Base-by-base conservation (phyloP, 208 protist species). In the Leishmania tarentolae region DNA sequence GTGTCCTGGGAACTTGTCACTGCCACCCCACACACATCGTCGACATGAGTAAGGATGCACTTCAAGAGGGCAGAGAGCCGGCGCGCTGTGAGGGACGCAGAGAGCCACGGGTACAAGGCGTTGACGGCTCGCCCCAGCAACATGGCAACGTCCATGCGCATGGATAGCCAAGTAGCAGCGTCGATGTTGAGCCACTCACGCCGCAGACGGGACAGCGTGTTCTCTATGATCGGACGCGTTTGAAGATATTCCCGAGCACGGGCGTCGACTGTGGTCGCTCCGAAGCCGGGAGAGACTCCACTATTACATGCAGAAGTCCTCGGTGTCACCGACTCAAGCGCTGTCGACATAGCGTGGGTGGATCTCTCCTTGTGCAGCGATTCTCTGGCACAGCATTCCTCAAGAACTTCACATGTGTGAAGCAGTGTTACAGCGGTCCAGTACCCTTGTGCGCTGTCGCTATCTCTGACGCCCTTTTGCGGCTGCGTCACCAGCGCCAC, bases 31-130 rank as follows among this genome's bases (percentile, higher is more conserved):
- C 87, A 94, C 40, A 44, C 53, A 15, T 42, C 31, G 68, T 96
- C 91, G 21, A 92, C 59, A 65, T 82, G 57, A n/a, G 88, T 53
- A 53, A 94, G 84, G 19, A 94, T 73, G 57, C 87, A 82, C 75
- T 91, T 91, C 24, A 88, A 17, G 40, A 95, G 82, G 19, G 89
- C 90, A 19, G 87, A 85, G 13, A 81, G 52, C 7, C 92, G 92
- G 17, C 91, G 89, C 6, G 88, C 88, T 0, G 78, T 76, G 46
- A 76, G 72, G 31, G 78, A 79, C 11, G 59, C 56, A 21, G 82
- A 21, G 31, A 86, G 15, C 46, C 71, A 70, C 37, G 44, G 61
- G n/a, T 86, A 70, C 76, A 86, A 68, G 35, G 77, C 3, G 76
- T 81, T 59, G 63, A 84, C 37, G 21, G 80, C n/a, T 52, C 75